Evolutionary conservation across 129 eudicot species (phyloP).

Genomic region (Helichrysum umbraculigerum): DNA sequence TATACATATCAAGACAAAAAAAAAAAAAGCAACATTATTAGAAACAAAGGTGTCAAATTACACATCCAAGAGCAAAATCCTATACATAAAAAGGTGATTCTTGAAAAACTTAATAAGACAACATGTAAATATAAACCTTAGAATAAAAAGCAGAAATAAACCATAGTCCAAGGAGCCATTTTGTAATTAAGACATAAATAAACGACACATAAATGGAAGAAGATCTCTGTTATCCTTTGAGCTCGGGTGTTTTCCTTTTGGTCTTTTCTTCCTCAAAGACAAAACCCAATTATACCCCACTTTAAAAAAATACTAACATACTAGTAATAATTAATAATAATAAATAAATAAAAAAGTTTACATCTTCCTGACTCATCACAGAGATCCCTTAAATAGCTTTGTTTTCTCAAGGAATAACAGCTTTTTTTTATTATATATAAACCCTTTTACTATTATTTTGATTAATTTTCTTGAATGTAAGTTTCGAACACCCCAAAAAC

Average conservation of each 20-base stretch:
- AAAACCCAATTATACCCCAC: slow-evolving; percentile 30
- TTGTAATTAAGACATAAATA: slow-evolving; percentile 15
- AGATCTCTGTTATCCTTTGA: slow-evolving; percentile 56
- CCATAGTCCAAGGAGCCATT: neutral
- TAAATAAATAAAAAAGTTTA: slow-evolving; percentile 1
- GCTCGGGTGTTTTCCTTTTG: slow-evolving; percentile 40
- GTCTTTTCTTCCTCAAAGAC: slow-evolving; percentile 41
- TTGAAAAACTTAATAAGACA: slow-evolving; percentile 33
- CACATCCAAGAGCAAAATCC: slow-evolving; percentile 4
- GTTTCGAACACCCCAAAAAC: slow-evolving; percentile 46
- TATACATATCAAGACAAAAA: slow-evolving; percentile 23
- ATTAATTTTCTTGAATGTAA: slow-evolving; percentile 24
- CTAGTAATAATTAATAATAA: neutral
- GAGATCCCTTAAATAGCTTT: slow-evolving; percentile 41
- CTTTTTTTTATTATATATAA: slow-evolving; percentile 20
- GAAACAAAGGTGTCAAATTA: slow-evolving; percentile 22
- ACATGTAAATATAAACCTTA: slow-evolving; percentile 5
- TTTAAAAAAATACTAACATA: neutral
- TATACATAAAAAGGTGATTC: slow-evolving; percentile 20
- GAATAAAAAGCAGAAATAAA: neutral
- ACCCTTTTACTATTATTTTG: slow-evolving; percentile 5
- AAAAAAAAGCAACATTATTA: neutral
- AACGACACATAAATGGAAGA: slow-evolving; percentile 39
- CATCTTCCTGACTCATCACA: slow-evolving; percentile 44
- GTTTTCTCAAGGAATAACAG: slow-evolving; percentile 42